phyloP scores from a whole-genome alignment of 2,329 filamentous ascomycete genomes.

The Onygenales sp. region DNA sequence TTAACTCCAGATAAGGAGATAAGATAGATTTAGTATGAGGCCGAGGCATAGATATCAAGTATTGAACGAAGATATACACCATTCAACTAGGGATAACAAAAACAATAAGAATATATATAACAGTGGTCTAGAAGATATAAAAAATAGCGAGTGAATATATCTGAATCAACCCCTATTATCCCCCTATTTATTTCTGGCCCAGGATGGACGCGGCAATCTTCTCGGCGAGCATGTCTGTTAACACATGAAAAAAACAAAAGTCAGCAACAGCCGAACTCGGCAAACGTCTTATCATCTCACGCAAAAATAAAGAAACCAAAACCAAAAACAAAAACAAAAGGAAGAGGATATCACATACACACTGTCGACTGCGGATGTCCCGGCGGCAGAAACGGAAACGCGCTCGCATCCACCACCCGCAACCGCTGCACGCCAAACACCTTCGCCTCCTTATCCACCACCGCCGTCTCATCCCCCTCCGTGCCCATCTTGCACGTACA shows the following conservation, averaged over 20 bases:
- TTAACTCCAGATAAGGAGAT: too few species aligned
- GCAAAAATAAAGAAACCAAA: background rate
- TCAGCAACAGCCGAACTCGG: background rate
- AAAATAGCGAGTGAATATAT: too few species aligned
- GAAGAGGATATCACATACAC: slow-evolving; percentile 21
- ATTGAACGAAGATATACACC: too few species aligned
- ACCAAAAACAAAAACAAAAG: background rate
- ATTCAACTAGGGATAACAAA: too few species aligned
- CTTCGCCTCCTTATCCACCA: slow-evolving; percentile 21
- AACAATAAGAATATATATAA: too few species aligned
- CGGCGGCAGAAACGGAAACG: slow-evolving; percentile 26
- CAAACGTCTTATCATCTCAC: background rate
- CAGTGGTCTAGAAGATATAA: too few species aligned
- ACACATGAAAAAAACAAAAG: background rate
- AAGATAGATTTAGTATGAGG: too few species aligned
- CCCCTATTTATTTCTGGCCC: background rate
- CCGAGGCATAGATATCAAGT: too few species aligned
- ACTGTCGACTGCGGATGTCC: slow-evolving; percentile 35
- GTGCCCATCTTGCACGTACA: slow-evolving; percentile 32
- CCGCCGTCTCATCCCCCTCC: slow-evolving; percentile 19
- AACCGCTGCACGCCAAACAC: slow-evolving; percentile 23
- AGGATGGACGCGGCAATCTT: slow-evolving; percentile 25
- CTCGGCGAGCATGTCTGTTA: slow-evolving; percentile 32
- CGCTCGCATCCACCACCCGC: slow-evolving; percentile 26
- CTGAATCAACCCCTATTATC: too few species aligned